phyloP scores from a whole-genome alignment of 1,284 basidiomycete genomes.

The Fomitopsis schrenkii region DNA sequence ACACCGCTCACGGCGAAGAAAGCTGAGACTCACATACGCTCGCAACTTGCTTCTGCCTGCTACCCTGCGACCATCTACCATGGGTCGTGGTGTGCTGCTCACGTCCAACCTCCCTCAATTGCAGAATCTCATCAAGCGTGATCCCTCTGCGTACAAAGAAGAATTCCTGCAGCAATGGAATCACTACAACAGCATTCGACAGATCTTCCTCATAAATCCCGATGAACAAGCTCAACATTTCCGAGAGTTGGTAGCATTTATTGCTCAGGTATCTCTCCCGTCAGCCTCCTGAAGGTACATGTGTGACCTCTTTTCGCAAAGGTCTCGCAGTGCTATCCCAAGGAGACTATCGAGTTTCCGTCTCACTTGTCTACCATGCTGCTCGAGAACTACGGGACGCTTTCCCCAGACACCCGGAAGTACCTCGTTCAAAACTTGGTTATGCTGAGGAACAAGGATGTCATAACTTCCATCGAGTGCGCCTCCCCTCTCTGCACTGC shows the following conservation, averaged over 20 bases:
- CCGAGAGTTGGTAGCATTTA: constrained; percentile 82
- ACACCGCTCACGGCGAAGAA: not conserved
- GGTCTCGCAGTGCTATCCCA: constrained; percentile 88
- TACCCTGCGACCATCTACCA: constrained; percentile 15
- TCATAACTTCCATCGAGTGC: constrained; percentile 89
- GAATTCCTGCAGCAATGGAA: constrained; percentile 99
- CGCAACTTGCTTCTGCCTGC: not conserved
- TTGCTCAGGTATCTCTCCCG: constrained; percentile 57
- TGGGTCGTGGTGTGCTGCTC: constrained; percentile 61
- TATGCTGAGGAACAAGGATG: constrained; percentile 89
- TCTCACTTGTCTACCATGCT: constrained; percentile 74
- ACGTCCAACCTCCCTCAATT: constrained; percentile 77
- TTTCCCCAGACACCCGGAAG: constrained; percentile 78
- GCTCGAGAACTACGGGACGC: constrained; percentile 67
- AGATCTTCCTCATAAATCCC: constrained; percentile 79
- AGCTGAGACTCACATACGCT: not conserved
- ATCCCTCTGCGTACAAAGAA: constrained; percentile 88
- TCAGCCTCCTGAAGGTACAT: not conserved
- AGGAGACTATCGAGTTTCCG: constrained; percentile 81
- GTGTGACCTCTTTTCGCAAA: constrained; percentile 26
- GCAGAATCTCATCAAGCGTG: constrained; percentile 96
- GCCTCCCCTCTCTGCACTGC: constrained; percentile 28
- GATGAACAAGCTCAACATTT: constrained; percentile 82
- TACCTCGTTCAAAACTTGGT: constrained; percentile 87
- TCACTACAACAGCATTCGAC: constrained; percentile 86